phyloP scores from a whole-genome alignment of 2,329 filamentous ascomycete species.

The Fusarium sterilihyphosum region DNA sequence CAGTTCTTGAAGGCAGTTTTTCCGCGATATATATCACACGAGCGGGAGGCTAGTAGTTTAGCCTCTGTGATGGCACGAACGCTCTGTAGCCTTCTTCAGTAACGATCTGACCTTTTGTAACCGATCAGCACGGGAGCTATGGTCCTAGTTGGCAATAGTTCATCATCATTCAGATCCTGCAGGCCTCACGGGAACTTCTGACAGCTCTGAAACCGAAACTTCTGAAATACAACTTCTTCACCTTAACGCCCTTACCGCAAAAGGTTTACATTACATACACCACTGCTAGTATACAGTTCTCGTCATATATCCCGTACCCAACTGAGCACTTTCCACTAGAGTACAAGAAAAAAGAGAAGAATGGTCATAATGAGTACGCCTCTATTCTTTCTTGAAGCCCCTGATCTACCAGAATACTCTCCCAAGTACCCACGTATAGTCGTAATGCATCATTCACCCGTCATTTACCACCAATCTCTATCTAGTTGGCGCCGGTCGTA shows the following conservation, averaged over 20 bases:
- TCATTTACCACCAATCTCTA: slow-evolving; percentile 31
- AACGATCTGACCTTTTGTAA: background rate
- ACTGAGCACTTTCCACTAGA: slow-evolving; percentile 15
- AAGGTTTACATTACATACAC: slow-evolving; percentile 35
- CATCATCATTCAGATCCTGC: background rate
- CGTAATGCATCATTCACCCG: slow-evolving; percentile 29
- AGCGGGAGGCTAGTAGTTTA: background rate
- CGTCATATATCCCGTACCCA: slow-evolving; percentile 24
- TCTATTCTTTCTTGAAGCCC: background rate
- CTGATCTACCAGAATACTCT: slow-evolving; percentile 1
- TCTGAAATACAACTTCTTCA: slow-evolving; percentile 20
- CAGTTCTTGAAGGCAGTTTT: background rate
- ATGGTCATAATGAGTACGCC: background rate
- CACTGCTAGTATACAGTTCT: slow-evolving; percentile 34
- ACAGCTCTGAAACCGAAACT: slow-evolving; percentile 2
- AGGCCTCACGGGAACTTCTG: background rate
- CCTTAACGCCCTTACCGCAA: background rate
- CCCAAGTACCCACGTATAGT: slow-evolving; percentile 28
- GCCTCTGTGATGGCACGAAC: background rate
- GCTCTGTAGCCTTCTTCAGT: background rate
- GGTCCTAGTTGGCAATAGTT: background rate
- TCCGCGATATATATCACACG: background rate
- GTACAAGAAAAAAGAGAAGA: background rate
- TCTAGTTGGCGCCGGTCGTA: slow-evolving; percentile 15
- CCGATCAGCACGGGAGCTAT: background rate